These are phyloP conservation scores for Amorphotheca resinae DNA, from an alignment of 495 filamentous ascomycete species.

Conservation along the genomic window DNA sequence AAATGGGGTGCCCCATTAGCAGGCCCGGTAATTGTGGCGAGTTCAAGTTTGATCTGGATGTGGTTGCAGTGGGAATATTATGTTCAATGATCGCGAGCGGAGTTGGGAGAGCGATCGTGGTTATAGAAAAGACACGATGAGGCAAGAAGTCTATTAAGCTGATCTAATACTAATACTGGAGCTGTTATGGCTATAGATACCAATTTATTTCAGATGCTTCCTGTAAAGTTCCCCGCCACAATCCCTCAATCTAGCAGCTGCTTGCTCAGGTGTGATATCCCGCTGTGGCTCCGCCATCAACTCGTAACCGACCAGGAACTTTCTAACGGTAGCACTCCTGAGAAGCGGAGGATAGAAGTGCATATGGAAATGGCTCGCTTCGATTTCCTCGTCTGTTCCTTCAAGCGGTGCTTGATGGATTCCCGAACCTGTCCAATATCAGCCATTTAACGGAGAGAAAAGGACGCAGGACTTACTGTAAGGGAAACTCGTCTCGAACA, in stretches of 20 bases:
- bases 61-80: constrained; percentile 53
- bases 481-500: constrained; percentile 93
- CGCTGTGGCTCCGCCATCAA: constrained; percentile 93
- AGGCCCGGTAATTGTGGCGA: constrained; percentile 63
- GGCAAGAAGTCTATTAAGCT: neutral
- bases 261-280: constrained; percentile 96
- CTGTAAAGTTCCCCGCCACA: constrained; percentile 77
- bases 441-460: neutral
- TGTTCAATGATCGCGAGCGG: constrained; percentile 24
- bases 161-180: constrained; percentile 4
- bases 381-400: constrained; percentile 71
- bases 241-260: constrained; percentile 59
- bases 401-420: constrained; percentile 90
- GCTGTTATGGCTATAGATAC: neutral
- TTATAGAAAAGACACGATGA: neutral
- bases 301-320: constrained; percentile 94
- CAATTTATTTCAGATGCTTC: constrained; percentile 31
- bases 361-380: constrained; percentile 82
- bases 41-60: constrained; percentile 72
- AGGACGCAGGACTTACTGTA: constrained; percentile 48
- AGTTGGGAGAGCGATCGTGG: neutral
- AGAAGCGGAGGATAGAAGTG: constrained; percentile 95
- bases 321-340: constrained; percentile 83
- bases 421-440: constrained; percentile 41
- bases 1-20: constrained; percentile 53